A percentile compares a stretch with the other conserved stretches of the same genome.
phyloP scores from a whole-genome alignment of 2,329 filamentous ascomycete genomes.

The Colletotrichum sp. region DNA sequence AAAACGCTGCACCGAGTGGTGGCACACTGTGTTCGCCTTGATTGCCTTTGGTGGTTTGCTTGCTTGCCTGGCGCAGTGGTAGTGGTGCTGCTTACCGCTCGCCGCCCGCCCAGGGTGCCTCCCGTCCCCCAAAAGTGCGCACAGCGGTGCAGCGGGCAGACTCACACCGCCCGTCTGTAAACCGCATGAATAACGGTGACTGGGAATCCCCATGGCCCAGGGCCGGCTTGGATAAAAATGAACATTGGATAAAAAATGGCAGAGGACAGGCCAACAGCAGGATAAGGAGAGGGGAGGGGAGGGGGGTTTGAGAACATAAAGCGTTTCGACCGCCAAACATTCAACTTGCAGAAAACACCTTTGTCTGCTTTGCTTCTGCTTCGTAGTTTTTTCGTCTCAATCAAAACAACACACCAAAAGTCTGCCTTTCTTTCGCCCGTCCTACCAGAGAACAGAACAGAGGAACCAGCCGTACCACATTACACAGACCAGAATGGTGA shows the following conservation, averaged over 20 bases:
- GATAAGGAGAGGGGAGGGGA: neutral
- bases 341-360: conserved; percentile 16
- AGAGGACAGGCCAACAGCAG: neutral
- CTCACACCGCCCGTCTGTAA: conserved; percentile 3
- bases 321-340: conserved; percentile 13
- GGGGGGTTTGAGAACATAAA: conserved; percentile 2
- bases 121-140: neutral
- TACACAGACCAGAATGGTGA: conserved; percentile 38
- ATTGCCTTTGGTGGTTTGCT: neutral
- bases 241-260: neutral
- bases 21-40: neutral
- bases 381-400: neutral
- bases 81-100: neutral
- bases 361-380: neutral
- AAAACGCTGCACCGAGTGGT: neutral
- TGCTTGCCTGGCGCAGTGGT: neutral
- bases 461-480: neutral
- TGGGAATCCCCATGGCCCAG: conserved; percentile 17
- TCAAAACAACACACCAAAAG: neutral
- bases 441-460: neutral
- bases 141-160: neutral
- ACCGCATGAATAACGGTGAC: conserved; percentile 17
- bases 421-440: neutral
- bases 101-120: neutral
- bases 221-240: conserved; percentile 1